Base-by-base conservation (phyloP, 768 basidiomycete genomes). In the Boletus vermiculosoides region DNA sequence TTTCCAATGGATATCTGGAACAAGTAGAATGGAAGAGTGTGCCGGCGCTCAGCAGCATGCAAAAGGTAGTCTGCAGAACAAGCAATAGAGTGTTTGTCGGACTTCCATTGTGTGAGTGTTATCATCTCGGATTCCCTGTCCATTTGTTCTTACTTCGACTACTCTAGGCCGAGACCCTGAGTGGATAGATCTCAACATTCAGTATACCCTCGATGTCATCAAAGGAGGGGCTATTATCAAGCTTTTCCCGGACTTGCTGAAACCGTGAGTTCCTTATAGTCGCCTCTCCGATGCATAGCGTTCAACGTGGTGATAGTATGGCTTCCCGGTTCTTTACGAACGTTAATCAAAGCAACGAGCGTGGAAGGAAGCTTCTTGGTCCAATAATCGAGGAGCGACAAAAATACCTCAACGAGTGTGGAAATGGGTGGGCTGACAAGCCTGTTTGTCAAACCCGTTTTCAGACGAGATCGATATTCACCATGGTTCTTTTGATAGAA, bases 11-110 rank as follows among this genome's bases (percentile, higher is more conserved):
- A 41, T 16, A 3, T 33, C 6, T 36, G 44, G n/a, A 36, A 9
- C 25, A 18, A 3, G 22, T 18, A 80, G 79, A 77, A 13, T 82
- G 80, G 81, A 64, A 63, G 13, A 59, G 59, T 2, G 50, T 79
- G 5, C 61, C 65, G 0, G 69, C 61, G 3, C 30, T 72, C 9
- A 59, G 69, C 1, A 61, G 28, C 1, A 0, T 46, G n/a, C 28
- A 46, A n/a, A n/a, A 12, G 11, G 2, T 46, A 46, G 18, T 46
- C 54, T 70, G 73, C 33, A 73, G 79, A 39, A 65, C 71, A 3
- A 77, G 66, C 48, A 81, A 79, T 57, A 75, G 83, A 6, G 46
- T 76, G 0, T 79, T 84, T 52, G 77, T 84, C 7, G 83, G 82
- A 0, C 65, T 75, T 28, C 80, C 80, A 2, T 48, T 79, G 3